These are phyloP conservation scores for Lasiosphaeriaceae sp. DNA, from an alignment of 495 filamentous ascomycete genomes.

Conservation along the genomic window DNA sequence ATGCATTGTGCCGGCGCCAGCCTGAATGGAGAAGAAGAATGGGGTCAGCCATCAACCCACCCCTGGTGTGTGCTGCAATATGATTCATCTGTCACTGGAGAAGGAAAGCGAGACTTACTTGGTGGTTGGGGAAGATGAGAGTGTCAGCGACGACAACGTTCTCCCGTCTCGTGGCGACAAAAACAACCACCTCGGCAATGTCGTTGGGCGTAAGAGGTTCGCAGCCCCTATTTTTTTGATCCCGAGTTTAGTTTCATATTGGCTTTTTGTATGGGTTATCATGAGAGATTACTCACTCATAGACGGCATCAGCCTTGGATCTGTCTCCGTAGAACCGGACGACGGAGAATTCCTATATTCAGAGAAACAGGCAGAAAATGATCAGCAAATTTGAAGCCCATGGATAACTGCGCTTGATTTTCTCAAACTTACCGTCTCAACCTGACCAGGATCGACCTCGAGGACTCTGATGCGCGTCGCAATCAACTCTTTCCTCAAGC, in stretches of 20 bases:
- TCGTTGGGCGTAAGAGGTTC: slow-evolving; percentile 95
- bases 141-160: slow-evolving; percentile 96
- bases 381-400: too few relatives aligned
- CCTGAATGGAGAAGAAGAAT: slow-evolving; percentile 14
- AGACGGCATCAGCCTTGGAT: slow-evolving; percentile 90
- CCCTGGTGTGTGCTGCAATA: background rate
- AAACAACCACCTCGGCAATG: slow-evolving; percentile 92
- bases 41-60: background rate
- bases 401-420: too few relatives aligned
- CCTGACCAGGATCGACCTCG: slow-evolving; percentile 92
- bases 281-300: slow-evolving; percentile 59
- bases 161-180: slow-evolving; percentile 80
- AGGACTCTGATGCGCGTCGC: slow-evolving; percentile 82
- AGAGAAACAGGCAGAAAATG: background rate
- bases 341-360: slow-evolving; percentile 78
- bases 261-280: slow-evolving; percentile 34
- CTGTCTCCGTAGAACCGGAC: slow-evolving; percentile 93
- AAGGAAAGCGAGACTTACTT: slow-evolving; percentile 46
- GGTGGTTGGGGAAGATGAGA: slow-evolving; percentile 86
- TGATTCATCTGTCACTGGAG: too few relatives aligned
- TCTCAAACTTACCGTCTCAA: slow-evolving; percentile 81
- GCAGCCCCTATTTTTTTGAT: slow-evolving; percentile 53
- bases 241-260: too few relatives aligned
- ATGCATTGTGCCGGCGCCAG: slow-evolving; percentile 34
- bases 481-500: slow-evolving; percentile 84